phyloP scores from a whole-genome alignment of 345 rosid species.

The Heritiera littoralis region DNA sequence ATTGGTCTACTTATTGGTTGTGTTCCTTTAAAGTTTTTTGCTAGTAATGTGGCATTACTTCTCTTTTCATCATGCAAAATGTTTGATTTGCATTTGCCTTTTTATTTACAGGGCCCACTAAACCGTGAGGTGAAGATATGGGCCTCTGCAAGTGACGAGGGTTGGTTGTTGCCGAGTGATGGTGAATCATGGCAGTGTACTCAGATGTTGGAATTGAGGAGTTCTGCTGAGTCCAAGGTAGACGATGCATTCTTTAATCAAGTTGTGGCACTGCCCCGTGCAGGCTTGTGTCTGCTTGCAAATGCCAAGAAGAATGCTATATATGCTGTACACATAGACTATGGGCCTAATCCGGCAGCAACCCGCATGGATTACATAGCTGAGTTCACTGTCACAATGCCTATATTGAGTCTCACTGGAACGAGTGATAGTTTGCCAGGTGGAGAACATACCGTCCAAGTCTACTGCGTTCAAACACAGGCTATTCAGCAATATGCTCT shows the following conservation, averaged over 20 bases:
- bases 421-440: conserved; percentile 62
- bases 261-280: conserved; percentile 59
- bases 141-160: conserved; percentile 61
- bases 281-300: conserved; percentile 61
- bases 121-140: conserved; percentile 67
- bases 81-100: background rate
- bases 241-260: conserved; percentile 74
- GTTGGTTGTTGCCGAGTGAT: conserved; percentile 70
- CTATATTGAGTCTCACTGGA: conserved; percentile 74
- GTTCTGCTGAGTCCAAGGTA: conserved; percentile 49
- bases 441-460: conserved; percentile 62
- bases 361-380: conserved; percentile 69
- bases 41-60: background rate
- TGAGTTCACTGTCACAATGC: conserved; percentile 78
- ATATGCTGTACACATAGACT: conserved; percentile 66
- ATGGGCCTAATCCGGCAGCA: conserved; percentile 62
- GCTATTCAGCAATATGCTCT: conserved; percentile 82
- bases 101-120: conserved; percentile 53
- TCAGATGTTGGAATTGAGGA: conserved; percentile 61
- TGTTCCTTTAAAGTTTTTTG: background rate
- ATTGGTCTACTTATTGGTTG: background rate
- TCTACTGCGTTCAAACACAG: conserved; percentile 73
- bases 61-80: background rate
- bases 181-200: conserved; percentile 60
- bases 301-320: conserved; percentile 79